Conservation (phyloP, 345 rosid species). For the Hibiscus syriacus region DNA sequence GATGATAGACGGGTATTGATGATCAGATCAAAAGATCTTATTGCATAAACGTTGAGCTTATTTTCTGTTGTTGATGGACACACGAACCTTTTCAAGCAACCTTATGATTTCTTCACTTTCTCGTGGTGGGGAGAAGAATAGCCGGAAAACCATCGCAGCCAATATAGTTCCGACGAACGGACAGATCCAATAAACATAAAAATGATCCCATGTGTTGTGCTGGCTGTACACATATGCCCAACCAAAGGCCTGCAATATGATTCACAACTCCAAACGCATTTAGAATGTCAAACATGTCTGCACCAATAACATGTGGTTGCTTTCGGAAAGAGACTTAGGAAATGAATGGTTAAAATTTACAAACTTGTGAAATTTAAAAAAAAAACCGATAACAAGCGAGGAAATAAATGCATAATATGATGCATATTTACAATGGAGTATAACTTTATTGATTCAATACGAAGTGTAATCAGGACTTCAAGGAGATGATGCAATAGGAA, state of each 20-base stretch:
- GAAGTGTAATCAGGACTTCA: not conserved
- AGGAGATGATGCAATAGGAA: not conserved
- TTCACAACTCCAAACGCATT: not conserved
- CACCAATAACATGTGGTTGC: not conserved
- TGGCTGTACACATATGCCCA: slow-evolving; percentile 81
- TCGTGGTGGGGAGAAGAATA: slow-evolving; percentile 39
- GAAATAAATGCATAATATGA: not conserved
- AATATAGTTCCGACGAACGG: slow-evolving; percentile 69
- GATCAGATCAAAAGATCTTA: not conserved
- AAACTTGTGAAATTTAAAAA: not conserved
- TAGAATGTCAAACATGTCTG: not conserved
- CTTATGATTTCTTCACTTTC: slow-evolving; percentile 52
- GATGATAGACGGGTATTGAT: no score
- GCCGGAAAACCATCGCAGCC: slow-evolving; percentile 71
- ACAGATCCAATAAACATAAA: slow-evolving; percentile 85
- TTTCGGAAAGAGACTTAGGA: not conserved
- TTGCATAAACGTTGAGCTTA: slow-evolving; percentile 7
- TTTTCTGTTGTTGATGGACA: not conserved
- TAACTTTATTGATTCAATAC: not conserved
- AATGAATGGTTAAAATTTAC: not conserved
- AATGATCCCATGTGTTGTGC: slow-evolving; percentile 87
- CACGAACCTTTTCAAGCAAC: not conserved
- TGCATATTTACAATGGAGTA: not conserved
- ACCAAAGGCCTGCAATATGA: slow-evolving; percentile 65
- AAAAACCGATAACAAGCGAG: not conserved